Evolutionary conservation across 805 yeast genomes (phyloP).

Genomic region (Metschnikowia arizonensis): DNA sequence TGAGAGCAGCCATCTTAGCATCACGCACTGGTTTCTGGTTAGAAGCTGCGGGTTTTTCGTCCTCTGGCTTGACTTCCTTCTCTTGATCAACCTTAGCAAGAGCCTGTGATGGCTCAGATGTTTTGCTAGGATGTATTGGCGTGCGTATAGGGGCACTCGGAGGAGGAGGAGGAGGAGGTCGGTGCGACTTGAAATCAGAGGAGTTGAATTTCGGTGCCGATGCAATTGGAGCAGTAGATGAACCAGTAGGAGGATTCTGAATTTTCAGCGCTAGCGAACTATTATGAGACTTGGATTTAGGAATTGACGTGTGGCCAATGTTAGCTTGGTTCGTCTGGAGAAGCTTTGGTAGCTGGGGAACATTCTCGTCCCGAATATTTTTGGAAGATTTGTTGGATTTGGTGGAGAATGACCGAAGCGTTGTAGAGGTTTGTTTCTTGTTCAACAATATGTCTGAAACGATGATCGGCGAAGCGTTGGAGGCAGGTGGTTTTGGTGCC

Average conservation of each 20-base stretch:
- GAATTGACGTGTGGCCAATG: constrained; percentile 17
- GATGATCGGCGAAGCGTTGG: neutral
- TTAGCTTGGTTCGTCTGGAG: neutral
- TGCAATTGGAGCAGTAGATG: constrained; percentile 38
- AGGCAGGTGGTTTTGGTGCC: constrained; percentile 55
- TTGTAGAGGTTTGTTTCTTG: neutral
- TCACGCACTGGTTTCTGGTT: constrained; percentile 40
- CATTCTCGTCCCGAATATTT: constrained; percentile 11
- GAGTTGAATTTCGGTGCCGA: constrained; percentile 27
- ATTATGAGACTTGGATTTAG: constrained; percentile 42
- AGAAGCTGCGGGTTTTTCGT: constrained; percentile 11
- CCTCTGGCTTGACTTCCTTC: constrained; percentile 10
- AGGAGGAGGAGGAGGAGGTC: constrained; percentile 45
- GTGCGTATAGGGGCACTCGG: constrained; percentile 19
- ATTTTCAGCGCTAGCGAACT: constrained; percentile 32
- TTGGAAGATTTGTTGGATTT: constrained; percentile 31
- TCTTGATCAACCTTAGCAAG: constrained; percentile 10
- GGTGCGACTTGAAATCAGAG: constrained; percentile 29
- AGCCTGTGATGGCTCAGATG: constrained; percentile 1
- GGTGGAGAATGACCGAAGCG: constrained; percentile 32
- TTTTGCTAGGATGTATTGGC: neutral
- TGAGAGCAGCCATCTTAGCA: constrained; percentile 51
- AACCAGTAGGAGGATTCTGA: constrained; percentile 19
- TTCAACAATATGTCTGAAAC: neutral
- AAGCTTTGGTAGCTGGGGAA: constrained; percentile 19